These are phyloP conservation scores for Fonsecaea erecta DNA, from an alignment of 2,329 filamentous ascomycete genomes.

Conservation along the genomic window DNA sequence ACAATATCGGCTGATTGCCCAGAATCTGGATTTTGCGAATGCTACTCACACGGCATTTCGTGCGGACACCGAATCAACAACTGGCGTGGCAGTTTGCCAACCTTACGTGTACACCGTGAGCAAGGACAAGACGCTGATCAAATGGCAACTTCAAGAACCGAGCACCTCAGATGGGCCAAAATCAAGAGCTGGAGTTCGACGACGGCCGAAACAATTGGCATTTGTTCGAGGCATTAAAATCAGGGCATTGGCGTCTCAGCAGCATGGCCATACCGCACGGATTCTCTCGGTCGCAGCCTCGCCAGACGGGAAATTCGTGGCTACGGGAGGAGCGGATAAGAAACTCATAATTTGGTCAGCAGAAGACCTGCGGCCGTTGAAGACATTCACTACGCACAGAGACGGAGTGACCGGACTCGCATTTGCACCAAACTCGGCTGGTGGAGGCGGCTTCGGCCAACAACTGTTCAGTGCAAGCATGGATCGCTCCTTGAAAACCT, in stretches of 20 bases:
- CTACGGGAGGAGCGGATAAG: constrained; percentile 83
- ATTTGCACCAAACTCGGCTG: constrained; percentile 75
- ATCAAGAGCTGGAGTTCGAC: constrained; percentile 41
- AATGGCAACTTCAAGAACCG: constrained; percentile 77
- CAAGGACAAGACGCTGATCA: constrained; percentile 82
- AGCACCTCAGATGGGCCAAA: constrained; percentile 5
- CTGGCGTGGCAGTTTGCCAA: constrained; percentile 75
- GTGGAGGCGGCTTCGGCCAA: constrained; percentile 61
- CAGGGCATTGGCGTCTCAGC: constrained; percentile 46
- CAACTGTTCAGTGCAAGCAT: constrained; percentile 90
- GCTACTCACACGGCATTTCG: constrained; percentile 75
- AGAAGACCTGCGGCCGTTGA: constrained; percentile 74
- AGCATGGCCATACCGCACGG: constrained; percentile 75
- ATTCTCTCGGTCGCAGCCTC: constrained; percentile 88
- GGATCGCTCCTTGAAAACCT: constrained; percentile 93
- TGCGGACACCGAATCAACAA: constrained; percentile 76
- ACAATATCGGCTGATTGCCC: constrained; percentile 79
- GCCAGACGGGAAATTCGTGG: constrained; percentile 86
- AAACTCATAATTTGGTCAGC: constrained; percentile 89
- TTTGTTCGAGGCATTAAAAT: constrained; percentile 55
- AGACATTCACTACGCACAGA: constrained; percentile 88
- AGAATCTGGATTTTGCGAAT: constrained; percentile 70
- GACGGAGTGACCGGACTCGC: constrained; percentile 83
- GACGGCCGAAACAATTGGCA: constrained; percentile 52
- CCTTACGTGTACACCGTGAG: constrained; percentile 87